These are phyloP conservation scores for Chrysosporium queenslandicum DNA, from an alignment of 2,329 filamentous ascomycete genomes.

Conservation along the genomic window DNA sequence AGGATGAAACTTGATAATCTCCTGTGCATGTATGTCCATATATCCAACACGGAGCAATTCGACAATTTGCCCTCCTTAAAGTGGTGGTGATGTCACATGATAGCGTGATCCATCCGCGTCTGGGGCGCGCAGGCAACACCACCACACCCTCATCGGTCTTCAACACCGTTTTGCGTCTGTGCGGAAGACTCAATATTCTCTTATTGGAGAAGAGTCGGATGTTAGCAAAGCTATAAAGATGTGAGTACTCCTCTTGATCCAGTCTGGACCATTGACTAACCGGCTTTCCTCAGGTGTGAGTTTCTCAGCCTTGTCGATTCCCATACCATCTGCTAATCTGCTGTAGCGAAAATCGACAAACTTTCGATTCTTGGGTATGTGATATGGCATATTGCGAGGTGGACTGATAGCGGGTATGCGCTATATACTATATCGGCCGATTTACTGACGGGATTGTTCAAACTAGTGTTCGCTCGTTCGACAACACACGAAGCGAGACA, in stretches of 20 bases:
- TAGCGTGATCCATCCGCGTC: slow-evolving; percentile 5
- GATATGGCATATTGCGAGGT: background rate
- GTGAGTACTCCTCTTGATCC: slow-evolving; percentile 8
- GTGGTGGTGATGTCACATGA: slow-evolving; percentile 6
- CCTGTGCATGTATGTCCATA: background rate
- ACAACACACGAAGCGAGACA: slow-evolving; percentile 60
- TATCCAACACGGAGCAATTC: background rate
- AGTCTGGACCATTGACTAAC: slow-evolving; percentile 4
- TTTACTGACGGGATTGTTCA: background rate
- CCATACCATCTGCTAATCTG: background rate
- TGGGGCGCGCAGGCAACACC: slow-evolving; percentile 1
- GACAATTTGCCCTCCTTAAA: background rate
- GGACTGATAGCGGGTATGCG: background rate
- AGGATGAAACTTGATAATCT: no score
- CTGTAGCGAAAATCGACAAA: slow-evolving; percentile 71
- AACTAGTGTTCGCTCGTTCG: slow-evolving; percentile 68
- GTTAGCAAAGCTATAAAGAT: slow-evolving; percentile 8
- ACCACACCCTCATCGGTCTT: background rate
- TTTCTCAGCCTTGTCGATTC: background rate
- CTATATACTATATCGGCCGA: background rate
- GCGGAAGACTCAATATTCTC: background rate
- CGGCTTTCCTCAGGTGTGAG: slow-evolving; percentile 16
- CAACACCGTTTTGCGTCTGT: no score
- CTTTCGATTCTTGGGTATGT: slow-evolving; percentile 67
- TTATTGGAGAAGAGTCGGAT: background rate